A percentile compares a stretch with the other conserved stretches of the same genome.
phyloP scores from a whole-genome alignment of 768 basidiomycete species.

The Boletus pseudopeckii region DNA sequence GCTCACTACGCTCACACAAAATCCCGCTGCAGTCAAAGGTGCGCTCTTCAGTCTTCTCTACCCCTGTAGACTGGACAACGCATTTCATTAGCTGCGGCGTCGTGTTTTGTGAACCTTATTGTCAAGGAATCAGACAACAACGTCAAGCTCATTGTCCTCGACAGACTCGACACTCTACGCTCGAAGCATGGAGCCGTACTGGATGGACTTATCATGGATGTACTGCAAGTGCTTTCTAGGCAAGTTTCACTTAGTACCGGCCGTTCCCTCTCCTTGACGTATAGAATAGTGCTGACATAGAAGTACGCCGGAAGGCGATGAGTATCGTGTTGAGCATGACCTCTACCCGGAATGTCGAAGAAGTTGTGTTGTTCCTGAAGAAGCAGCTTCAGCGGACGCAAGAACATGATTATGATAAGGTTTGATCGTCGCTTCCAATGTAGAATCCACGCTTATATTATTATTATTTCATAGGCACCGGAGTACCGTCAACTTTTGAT shows the following conservation, averaged over 20 bases:
- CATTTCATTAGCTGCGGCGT: conserved; percentile 68
- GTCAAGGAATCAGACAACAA: conserved; percentile 98
- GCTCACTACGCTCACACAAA: conserved; percentile 90
- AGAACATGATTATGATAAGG: conserved; percentile 91
- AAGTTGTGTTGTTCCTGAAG: conserved; percentile 94
- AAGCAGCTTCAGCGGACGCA: conserved; percentile 95
- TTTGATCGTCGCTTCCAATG: conserved; percentile 21
- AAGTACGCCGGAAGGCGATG: conserved; percentile 91
- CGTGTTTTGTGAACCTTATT: conserved; percentile 82
- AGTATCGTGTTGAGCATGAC: conserved; percentile 90
- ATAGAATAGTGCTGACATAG: conserved; percentile 77
- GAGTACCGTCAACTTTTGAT: conserved; percentile 97
- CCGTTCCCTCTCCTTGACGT: background rate
- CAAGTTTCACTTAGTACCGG: conserved; percentile 21
- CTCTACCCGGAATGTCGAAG: conserved; percentile 91
- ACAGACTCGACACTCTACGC: conserved; percentile 80
- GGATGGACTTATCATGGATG: conserved; percentile 92
- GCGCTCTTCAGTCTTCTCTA: conserved; percentile 2
- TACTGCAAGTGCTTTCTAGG: conserved; percentile 88
- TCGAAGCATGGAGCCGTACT: conserved; percentile 85
- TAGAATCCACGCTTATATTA: background rate
- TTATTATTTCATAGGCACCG: conserved; percentile 52
- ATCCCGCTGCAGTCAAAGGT: conserved; percentile 96
- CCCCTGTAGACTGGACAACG: background rate
- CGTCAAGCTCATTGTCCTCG: conserved; percentile 95